A percentile compares a stretch with the other conserved stretches of the same genome.
Evolutionary conservation across 345 rosid species (phyloP).

Genomic region (Aegle marmelos): DNA sequence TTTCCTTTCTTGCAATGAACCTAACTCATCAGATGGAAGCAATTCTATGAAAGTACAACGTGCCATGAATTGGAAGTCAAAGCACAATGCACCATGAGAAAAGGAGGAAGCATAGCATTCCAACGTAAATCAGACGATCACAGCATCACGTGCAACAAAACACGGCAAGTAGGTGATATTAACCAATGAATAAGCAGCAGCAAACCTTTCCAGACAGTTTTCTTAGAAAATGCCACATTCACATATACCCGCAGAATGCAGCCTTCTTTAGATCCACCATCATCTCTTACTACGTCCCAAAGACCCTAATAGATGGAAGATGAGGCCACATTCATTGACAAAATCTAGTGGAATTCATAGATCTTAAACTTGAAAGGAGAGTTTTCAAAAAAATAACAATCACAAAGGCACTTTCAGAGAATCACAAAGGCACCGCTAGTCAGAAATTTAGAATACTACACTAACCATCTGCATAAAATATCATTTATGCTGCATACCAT

Average conservation of each 20-base stretch:
- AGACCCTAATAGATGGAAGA: conserved; percentile 47
- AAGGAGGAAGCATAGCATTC: not conserved
- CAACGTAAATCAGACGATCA: not conserved
- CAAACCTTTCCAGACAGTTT: conserved; percentile 91
- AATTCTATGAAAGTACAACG: not conserved
- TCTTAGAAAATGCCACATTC: conserved; percentile 81
- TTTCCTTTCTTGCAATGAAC: not conserved
- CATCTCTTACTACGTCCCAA: conserved; percentile 70
- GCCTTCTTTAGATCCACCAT: conserved; percentile 51
- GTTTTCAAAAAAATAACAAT: not conserved
- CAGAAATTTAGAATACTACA: not conserved
- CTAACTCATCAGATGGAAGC: not conserved
- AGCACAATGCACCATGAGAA: not conserved
- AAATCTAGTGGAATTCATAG: not conserved
- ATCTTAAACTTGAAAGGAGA: not conserved
- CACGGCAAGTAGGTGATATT: not conserved
- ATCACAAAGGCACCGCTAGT: not conserved
- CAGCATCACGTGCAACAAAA: not conserved
- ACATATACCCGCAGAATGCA: conserved; percentile 62
- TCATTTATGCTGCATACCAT: not conserved
- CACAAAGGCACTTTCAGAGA: not conserved
- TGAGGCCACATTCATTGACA: not conserved
- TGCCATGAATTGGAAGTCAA: not conserved
- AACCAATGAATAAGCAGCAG: not conserved
- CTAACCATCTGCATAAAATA: not conserved